phyloP scores from a whole-genome alignment of 306 rosid genomes.

The Coriaria nepalensis region DNA sequence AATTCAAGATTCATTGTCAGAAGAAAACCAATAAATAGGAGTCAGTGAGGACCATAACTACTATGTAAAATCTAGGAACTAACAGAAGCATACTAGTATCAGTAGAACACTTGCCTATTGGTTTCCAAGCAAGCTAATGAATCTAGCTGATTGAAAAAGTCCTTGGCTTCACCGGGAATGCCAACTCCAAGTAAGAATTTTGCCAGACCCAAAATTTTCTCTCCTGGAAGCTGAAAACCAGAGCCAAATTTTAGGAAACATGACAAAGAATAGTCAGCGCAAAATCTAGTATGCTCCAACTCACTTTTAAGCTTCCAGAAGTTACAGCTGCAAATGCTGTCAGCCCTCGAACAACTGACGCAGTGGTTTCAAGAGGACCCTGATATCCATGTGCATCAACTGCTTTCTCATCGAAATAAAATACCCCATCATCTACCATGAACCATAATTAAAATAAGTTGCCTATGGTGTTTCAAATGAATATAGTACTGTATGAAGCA shows the following conservation, averaged over 20 bases:
- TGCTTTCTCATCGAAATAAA: slow-evolving; percentile 77
- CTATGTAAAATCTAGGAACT: slow-evolving; percentile 5
- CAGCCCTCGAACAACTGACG: slow-evolving; percentile 87
- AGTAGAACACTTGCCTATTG: slow-evolving; percentile 46
- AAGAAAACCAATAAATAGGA: too few species aligned
- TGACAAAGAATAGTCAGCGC: slow-evolving; percentile 1
- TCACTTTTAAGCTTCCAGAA: slow-evolving; percentile 67
- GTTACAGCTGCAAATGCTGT: slow-evolving; percentile 52
- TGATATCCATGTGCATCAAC: slow-evolving; percentile 52
- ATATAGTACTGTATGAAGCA: neutral
- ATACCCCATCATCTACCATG: slow-evolving; percentile 70
- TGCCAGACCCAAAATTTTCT: slow-evolving; percentile 78
- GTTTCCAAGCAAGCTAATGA: slow-evolving; percentile 68
- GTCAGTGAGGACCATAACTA: slow-evolving; percentile 1
- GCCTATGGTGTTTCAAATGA: slow-evolving; percentile 1
- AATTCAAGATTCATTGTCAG: too few species aligned
- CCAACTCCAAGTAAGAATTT: slow-evolving; percentile 87
- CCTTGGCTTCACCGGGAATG: slow-evolving; percentile 81
- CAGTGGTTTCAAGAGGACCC: slow-evolving; percentile 73
- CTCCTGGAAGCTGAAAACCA: slow-evolving; percentile 61
- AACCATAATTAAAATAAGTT: slow-evolving; percentile 8
- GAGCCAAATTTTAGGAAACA: slow-evolving; percentile 21
- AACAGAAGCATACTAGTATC: neutral
- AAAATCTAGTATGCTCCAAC: slow-evolving; percentile 13
- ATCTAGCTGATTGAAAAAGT: slow-evolving; percentile 80